Base-by-base conservation (phyloP, 1,284 basidiomycete genomes). In the Tilletia indica region DNA sequence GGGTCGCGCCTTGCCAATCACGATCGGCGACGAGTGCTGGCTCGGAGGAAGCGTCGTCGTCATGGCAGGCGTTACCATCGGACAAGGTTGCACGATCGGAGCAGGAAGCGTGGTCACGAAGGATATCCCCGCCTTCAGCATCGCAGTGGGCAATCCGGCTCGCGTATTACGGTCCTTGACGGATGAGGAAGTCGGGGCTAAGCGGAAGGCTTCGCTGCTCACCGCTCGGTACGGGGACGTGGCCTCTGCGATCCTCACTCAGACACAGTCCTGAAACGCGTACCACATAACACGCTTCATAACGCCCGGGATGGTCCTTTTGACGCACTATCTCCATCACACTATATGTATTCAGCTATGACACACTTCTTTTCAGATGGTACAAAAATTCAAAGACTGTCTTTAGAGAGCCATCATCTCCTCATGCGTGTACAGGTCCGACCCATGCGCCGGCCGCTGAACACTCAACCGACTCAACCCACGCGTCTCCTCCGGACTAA, bases 101-200 rank as follows among this genome's bases (percentile, higher is more conserved):
- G 87, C 87, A 0, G 87, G 86, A 0, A 78, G 77, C 12, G 86
- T 87, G 4, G 87, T 88, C 0, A 87, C 87, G 0, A 86, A 85
- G 76, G 79, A 85, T 75, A 81, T 88, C 1, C 84, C 85, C 4
- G 77, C 81, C 45, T 82, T 86, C 71, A 73, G 70, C 31, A 85
- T 88, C 1, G 87, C 84, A 0, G 86, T 85, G 1, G 87, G 87
- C 0, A 87, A 86, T 68, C 87, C 87, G 2, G 87, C 85, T 0
- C 82, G 79, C 48, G 84, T 87, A 2, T 73, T 87, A 74, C 86
- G 86, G 78, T 81, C 73, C 11, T 70, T 80, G 49, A 67, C 51
- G 11, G 73, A 77, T n/a, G 74, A 75, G 1, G 79, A 79, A 69
- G 58, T 77, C 31, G 78, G 73, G 14, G 70, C 39, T 9, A 67